Conservation (phyloP, 345 rosid genomes). For the Eucalyptus albens region DNA sequence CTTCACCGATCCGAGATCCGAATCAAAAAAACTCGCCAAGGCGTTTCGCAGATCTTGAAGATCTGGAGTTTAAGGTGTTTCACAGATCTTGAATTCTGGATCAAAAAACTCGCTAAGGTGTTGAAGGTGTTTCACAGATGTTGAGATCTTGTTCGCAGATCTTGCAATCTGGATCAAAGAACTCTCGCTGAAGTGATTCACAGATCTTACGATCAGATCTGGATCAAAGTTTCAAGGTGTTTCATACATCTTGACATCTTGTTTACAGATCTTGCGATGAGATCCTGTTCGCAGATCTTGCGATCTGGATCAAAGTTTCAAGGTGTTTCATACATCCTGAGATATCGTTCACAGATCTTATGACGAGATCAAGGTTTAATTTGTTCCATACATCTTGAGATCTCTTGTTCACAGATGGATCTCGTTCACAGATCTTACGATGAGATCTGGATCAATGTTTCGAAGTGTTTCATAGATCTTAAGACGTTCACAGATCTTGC, state of each 20-base stretch:
- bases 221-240: no score
- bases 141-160: no score
- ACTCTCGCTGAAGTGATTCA: neutral
- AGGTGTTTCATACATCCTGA: neutral
- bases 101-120: neutral
- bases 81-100: neutral
- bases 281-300: no score
- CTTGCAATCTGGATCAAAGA: no score
- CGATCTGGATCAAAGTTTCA: neutral
- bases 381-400: no score
- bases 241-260: neutral
- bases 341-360: neutral
- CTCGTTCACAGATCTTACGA: rapidly evolving
- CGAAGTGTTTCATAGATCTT: neutral
- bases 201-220: neutral
- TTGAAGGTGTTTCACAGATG: no score
- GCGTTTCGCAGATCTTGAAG: rapidly evolving
- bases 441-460: no score
- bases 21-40: neutral
- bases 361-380: no score
- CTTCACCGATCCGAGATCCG: rapidly evolving
- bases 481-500: rapidly evolving
- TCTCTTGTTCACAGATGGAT: no score
- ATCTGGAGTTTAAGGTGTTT: neutral
- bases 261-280: no score